Conservation (phyloP, 352 stramenopile species). For the Globisporangium carolinianum region DNA sequence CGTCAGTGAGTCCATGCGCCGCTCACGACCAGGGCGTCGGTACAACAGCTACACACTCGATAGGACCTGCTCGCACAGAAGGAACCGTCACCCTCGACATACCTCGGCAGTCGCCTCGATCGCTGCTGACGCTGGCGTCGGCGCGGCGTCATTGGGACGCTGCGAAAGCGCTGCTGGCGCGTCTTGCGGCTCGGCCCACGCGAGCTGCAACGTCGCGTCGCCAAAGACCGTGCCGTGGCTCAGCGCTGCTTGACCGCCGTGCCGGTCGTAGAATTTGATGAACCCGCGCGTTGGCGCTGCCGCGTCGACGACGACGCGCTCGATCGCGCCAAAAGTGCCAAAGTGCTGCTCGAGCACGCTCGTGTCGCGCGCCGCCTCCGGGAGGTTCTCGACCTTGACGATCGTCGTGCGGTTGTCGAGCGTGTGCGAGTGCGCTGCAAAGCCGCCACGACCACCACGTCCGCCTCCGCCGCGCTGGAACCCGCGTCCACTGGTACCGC, state of each 20-base stretch:
- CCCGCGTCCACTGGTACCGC: constrained; percentile 30
- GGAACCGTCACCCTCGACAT: not conserved
- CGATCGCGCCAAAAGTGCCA: constrained; percentile 76
- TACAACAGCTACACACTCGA: not conserved
- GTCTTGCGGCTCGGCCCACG: constrained; percentile 56
- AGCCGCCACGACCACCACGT: constrained; percentile 35
- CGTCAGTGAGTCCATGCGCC: not conserved
- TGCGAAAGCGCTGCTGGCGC: constrained; percentile 36
- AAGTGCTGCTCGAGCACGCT: constrained; percentile 83
- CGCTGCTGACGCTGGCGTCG: constrained; percentile 1
- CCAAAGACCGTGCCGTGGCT: constrained; percentile 52
- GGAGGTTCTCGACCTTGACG: constrained; percentile 68
- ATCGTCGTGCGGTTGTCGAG: constrained; percentile 85
- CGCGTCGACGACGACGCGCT: constrained; percentile 72
- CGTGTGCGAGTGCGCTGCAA: constrained; percentile 40
- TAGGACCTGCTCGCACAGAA: not conserved
- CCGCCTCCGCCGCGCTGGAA: constrained; percentile 38
- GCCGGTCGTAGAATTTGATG: constrained; percentile 84
- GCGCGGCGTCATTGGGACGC: constrained; percentile 4
- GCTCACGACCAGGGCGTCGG: not conserved
- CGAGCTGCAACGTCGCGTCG: constrained; percentile 49
- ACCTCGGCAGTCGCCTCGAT: constrained; percentile 11
- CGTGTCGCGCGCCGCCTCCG: constrained; percentile 64
- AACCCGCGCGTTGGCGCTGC: constrained; percentile 33
- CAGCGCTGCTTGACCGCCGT: constrained; percentile 60